These are phyloP conservation scores for Tetrastigma voinierianum DNA, from an alignment of 164 flowering plant species.

Conservation along the genomic window DNA sequence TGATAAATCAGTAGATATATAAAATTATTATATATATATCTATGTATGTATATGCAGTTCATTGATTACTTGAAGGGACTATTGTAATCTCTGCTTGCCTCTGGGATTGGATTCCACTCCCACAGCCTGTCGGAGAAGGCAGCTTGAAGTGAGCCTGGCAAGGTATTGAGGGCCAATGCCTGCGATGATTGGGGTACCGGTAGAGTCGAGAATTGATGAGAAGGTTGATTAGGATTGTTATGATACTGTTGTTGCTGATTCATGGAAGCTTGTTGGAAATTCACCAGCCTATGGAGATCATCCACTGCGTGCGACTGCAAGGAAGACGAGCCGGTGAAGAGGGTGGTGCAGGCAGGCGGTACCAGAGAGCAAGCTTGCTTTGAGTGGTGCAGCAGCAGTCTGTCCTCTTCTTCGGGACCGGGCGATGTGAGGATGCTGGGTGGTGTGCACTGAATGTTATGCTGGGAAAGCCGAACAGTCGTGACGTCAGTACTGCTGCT, in stretches of 20 bases:
- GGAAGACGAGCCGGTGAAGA: slow-evolving; percentile 26
- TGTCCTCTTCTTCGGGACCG: slow-evolving; percentile 18
- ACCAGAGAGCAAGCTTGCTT: slow-evolving; percentile 14
- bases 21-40: too few species aligned
- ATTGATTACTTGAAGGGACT: slow-evolving; percentile 42
- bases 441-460: slow-evolving; percentile 17
- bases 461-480: slow-evolving; percentile 42
- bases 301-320: slow-evolving; percentile 25
- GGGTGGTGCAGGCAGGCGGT: slow-evolving; percentile 12
- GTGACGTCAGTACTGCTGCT: slow-evolving; percentile 43
- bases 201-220: slow-evolving; percentile 12
- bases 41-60: slow-evolving; percentile 5
- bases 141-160: slow-evolving; percentile 24
- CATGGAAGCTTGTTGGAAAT: slow-evolving; percentile 37
- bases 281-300: slow-evolving; percentile 59
- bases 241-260: slow-evolving; percentile 25
- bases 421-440: slow-evolving; percentile 6
- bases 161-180: slow-evolving; percentile 19
- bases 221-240: slow-evolving; percentile 16
- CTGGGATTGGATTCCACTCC: slow-evolving; percentile 71
- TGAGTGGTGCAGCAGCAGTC: slow-evolving; percentile 11
- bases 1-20: neutral
- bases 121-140: slow-evolving; percentile 54
- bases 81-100: slow-evolving; percentile 37
- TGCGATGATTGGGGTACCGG: slow-evolving; percentile 1